Evolutionary conservation across 495 filamentous ascomycete genomes (phyloP), one percentile per base, ranked within the genome.

Genomic region (Elaphomyces granulatus): DNA sequence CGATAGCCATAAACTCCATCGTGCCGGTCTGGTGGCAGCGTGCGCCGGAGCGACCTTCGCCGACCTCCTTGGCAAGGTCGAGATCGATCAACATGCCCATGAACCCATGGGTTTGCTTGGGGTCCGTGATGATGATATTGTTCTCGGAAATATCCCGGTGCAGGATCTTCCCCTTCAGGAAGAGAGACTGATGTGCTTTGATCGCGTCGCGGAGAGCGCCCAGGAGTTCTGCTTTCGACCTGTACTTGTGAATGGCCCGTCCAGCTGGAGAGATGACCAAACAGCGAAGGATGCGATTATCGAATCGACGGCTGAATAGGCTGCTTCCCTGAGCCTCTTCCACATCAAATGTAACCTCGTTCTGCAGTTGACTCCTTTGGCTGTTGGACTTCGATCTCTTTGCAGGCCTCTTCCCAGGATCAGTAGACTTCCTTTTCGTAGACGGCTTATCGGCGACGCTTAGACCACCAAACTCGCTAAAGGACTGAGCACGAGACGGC

Each of bases 31-130:
- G 23, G 23, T 28, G 26, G 3, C n/a, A n/a, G n/a, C 23, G 19
- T 40, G 17, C 47, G 37, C 45, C 19, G 36, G 31, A 39, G n/a
- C 36, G 36, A 10, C 34, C 20, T 7, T 9, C 43, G 19, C 23
- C 20, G 26, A 31, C 17, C 18, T 28, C 23, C 23, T 28, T 28
- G 23, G 23, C 23, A 28, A 28, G 23, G 12, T 28, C 23, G 6
- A 12, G 1, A 38, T 47, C 44, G 34, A 47, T 47, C 28, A 47
- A 38, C 20, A 43, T 47, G 20, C 44, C 34, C 19, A n/a, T 38
- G 31, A 46, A 46, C 34, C 40, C 20, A 44, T 16, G 16, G 28
- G 41, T 18, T 33, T 28, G 6, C 6, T 12, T 12, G 6, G 23
- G 23, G 23, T 28, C 23, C 12, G 23, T 28, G 6, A 12, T 28